Percentiles rank a stretch among this genome's conserved stretches.
phyloP scores from a whole-genome alignment of 1,284 basidiomycete species.

The Chiua sp. region DNA sequence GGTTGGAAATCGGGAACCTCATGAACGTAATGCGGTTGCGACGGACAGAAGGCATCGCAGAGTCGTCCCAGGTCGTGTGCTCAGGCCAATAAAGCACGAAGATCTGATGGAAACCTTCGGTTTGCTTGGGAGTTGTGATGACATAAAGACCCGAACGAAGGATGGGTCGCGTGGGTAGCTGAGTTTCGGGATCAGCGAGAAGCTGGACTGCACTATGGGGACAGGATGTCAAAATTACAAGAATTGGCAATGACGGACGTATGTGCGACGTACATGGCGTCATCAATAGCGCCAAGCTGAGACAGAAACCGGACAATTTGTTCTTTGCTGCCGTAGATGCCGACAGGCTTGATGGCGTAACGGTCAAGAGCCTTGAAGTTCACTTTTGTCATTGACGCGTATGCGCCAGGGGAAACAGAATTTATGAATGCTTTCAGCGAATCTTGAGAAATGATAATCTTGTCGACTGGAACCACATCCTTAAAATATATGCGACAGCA shows the following conservation, averaged over 20 bases:
- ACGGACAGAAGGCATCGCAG: slow-evolving; percentile 46
- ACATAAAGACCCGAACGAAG: slow-evolving; percentile 61
- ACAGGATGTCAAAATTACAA: background rate
- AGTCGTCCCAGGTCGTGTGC: slow-evolving; percentile 62
- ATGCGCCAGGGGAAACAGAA: slow-evolving; percentile 49
- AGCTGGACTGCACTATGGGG: slow-evolving; percentile 25
- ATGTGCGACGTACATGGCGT: slow-evolving; percentile 39
- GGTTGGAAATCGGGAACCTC: slow-evolving; percentile 44
- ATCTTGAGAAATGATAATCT: no score
- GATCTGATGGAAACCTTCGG: slow-evolving; percentile 29
- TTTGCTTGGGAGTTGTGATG: slow-evolving; percentile 21
- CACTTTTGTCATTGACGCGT: slow-evolving; percentile 52
- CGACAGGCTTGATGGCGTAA: slow-evolving; percentile 51
- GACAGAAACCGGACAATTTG: slow-evolving; percentile 53
- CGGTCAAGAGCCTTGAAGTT: slow-evolving; percentile 56
- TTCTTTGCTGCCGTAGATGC: slow-evolving; percentile 58
- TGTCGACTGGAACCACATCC: slow-evolving; percentile 48
- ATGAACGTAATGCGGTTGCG: slow-evolving; percentile 66
- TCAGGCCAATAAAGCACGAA: slow-evolving; percentile 68
- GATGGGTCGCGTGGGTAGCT: slow-evolving; percentile 29
- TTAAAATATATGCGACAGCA: background rate
- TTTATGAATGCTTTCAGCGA: slow-evolving; percentile 52
- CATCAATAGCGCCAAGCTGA: slow-evolving; percentile 40
- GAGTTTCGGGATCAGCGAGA: slow-evolving; percentile 25
- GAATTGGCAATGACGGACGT: fast-evolving